Conservation (phyloP, 768 basidiomycete species). For the Termitomyces titanicus region DNA sequence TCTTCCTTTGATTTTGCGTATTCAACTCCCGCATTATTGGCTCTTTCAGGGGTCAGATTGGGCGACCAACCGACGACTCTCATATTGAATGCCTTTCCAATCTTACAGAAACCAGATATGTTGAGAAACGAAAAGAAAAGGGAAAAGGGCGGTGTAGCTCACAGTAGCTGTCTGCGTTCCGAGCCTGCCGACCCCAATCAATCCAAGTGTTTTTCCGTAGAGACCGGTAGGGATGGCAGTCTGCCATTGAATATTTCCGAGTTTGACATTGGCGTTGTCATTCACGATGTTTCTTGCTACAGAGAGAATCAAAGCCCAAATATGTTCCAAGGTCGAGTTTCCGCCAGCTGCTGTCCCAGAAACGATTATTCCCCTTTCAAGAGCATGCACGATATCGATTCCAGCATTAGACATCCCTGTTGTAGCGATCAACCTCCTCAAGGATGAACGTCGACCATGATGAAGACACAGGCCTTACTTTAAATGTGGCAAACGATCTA, state of each 20-base stretch:
- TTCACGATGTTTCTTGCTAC: slow-evolving; percentile 43
- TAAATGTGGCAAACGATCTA: slow-evolving; percentile 57
- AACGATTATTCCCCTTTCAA: slow-evolving; percentile 45
- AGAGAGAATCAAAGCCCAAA: slow-evolving; percentile 59
- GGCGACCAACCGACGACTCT: slow-evolving; percentile 63
- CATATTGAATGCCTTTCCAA: slow-evolving; percentile 59
- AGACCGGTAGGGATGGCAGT: slow-evolving; percentile 46
- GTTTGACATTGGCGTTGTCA: slow-evolving; percentile 48
- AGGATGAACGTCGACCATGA: not conserved
- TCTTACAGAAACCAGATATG: slow-evolving; percentile 28
- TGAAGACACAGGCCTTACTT: slow-evolving; percentile 23
- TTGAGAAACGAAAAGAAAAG: not conserved
- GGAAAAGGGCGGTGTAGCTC: slow-evolving; percentile 4
- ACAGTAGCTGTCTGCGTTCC: slow-evolving; percentile 52
- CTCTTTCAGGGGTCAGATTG: slow-evolving; percentile 55
- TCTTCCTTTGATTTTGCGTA: slow-evolving; percentile 48
- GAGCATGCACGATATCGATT: slow-evolving; percentile 47
- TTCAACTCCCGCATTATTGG: slow-evolving; percentile 46
- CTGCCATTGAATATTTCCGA: slow-evolving; percentile 51
- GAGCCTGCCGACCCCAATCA: slow-evolving; percentile 59
- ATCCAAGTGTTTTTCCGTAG: slow-evolving; percentile 50
- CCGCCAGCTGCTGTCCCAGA: slow-evolving; percentile 43
- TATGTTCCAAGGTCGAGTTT: slow-evolving; percentile 56
- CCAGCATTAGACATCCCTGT: slow-evolving; percentile 48
- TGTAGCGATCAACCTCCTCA: slow-evolving; percentile 47